phyloP scores from a whole-genome alignment of 2,329 filamentous ascomycete genomes.

The Rutstroemia sp. region DNA sequence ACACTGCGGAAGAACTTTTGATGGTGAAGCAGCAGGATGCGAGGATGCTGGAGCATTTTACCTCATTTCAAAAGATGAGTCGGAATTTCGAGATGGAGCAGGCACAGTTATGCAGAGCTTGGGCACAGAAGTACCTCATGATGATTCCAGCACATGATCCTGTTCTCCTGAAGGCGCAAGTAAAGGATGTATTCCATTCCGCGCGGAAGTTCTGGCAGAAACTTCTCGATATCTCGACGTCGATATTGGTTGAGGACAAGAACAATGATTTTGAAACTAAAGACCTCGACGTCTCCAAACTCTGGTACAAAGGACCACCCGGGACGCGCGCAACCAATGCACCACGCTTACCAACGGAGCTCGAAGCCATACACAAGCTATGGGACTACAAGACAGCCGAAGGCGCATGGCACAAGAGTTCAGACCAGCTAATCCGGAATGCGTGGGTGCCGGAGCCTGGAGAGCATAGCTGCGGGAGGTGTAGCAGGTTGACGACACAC shows the following conservation, averaged over 20 bases:
- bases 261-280: too few species aligned
- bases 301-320: not conserved
- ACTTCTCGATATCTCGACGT: not conserved
- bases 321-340: not conserved
- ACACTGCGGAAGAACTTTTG: not conserved
- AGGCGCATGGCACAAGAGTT: not conserved
- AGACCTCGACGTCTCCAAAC: not conserved
- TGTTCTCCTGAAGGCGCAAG: not conserved
- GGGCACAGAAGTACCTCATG: not conserved
- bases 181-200: not conserved
- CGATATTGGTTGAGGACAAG: not conserved
- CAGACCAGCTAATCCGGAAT: not conserved
- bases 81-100: not conserved
- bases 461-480: not conserved
- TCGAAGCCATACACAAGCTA: not conserved
- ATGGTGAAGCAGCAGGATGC: not conserved
- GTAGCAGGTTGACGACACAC: not conserved
- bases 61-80: not conserved
- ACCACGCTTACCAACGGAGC: not conserved
- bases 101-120: not conserved
- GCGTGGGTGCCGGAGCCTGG: not conserved
- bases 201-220: not conserved
- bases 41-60: not conserved
- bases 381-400: not conserved
- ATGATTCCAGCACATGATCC: not conserved